phyloP scores from a whole-genome alignment of 345 rosid genomes.

The Turritis glabra region DNA sequence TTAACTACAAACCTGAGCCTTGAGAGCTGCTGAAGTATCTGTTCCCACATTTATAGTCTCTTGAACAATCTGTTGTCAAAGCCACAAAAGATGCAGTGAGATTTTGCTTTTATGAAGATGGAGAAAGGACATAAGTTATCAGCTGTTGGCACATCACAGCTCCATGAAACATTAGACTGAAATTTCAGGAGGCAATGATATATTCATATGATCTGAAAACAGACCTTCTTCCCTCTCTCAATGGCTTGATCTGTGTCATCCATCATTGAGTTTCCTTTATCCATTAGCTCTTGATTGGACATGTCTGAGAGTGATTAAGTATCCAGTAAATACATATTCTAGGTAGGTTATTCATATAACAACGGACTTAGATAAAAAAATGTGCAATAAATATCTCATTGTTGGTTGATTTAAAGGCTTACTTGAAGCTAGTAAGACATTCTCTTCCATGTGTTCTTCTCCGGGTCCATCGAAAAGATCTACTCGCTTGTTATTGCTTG shows the following conservation, averaged over 20 bases:
- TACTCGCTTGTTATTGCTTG: conserved; percentile 68
- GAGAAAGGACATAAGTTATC: background rate
- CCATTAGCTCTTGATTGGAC: conserved; percentile 77
- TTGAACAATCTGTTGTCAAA: conserved; percentile 67
- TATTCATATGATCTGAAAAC: background rate
- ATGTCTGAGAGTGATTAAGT: conserved; percentile 57
- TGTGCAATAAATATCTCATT: background rate
- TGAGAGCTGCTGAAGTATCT: conserved; percentile 85
- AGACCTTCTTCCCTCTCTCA: conserved; percentile 72
- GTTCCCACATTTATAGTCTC: conserved; percentile 85
- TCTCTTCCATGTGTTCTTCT: conserved; percentile 81
- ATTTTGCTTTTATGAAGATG: background rate
- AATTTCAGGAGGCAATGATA: background rate
- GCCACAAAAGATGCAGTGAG: conserved; percentile 21
- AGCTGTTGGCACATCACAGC: background rate
- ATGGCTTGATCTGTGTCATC: conserved; percentile 95
- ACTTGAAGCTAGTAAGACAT: conserved; percentile 88
- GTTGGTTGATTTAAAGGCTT: conserved; percentile 37
- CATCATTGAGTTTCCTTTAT: conserved; percentile 78
- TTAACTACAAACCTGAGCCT: conserved; percentile 71
- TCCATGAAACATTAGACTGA: background rate
- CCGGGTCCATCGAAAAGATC: conserved; percentile 90
- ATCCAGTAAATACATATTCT: conserved; percentile 19
- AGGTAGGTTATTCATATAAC: background rate
- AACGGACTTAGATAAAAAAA: conserved; percentile 1